Conservation (phyloP, 306 rosid species). For the Astragalus glycyphyllos region DNA sequence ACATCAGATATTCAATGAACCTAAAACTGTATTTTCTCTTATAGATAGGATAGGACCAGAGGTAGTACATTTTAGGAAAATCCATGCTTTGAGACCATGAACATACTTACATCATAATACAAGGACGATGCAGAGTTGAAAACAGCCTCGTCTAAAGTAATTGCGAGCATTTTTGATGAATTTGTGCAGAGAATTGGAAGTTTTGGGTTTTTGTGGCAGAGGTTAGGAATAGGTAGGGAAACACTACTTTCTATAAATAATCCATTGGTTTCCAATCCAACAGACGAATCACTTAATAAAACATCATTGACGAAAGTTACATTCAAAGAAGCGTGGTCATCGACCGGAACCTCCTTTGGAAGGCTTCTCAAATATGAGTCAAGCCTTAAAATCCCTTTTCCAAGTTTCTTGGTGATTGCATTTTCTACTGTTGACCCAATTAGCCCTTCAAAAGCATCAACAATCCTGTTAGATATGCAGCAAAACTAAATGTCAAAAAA, state of each 20-base stretch:
- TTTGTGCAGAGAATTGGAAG: slow-evolving; percentile 59
- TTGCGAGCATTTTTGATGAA: slow-evolving; percentile 85
- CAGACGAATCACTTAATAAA: slow-evolving; percentile 63
- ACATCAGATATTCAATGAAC: no score
- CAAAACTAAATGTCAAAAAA: slow-evolving; percentile 36
- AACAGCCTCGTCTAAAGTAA: slow-evolving; percentile 80
- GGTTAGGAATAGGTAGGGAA: slow-evolving; percentile 39
- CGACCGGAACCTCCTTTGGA: slow-evolving; percentile 77
- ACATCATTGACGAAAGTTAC: slow-evolving; percentile 74
- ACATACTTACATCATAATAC: slow-evolving; percentile 73
- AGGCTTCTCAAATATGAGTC: slow-evolving; percentile 71
- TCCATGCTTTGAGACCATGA: slow-evolving; percentile 1
- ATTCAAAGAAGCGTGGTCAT: slow-evolving; percentile 71
- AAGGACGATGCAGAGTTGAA: slow-evolving; percentile 78
- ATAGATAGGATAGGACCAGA: no score
- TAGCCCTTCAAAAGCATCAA: slow-evolving; percentile 81
- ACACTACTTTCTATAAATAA: slow-evolving; percentile 55
- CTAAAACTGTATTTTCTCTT: no score
- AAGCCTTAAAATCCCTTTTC: slow-evolving; percentile 71
- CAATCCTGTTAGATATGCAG: slow-evolving; percentile 62
- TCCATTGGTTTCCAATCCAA: slow-evolving; percentile 84
- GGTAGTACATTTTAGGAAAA: background rate
- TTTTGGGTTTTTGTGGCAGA: slow-evolving; percentile 44
- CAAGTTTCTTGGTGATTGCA: slow-evolving; percentile 70
- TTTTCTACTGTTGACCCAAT: slow-evolving; percentile 75